Base-by-base conservation (phyloP, 2,329 filamentous ascomycete species). In the Geoglossum cookeanum region DNA sequence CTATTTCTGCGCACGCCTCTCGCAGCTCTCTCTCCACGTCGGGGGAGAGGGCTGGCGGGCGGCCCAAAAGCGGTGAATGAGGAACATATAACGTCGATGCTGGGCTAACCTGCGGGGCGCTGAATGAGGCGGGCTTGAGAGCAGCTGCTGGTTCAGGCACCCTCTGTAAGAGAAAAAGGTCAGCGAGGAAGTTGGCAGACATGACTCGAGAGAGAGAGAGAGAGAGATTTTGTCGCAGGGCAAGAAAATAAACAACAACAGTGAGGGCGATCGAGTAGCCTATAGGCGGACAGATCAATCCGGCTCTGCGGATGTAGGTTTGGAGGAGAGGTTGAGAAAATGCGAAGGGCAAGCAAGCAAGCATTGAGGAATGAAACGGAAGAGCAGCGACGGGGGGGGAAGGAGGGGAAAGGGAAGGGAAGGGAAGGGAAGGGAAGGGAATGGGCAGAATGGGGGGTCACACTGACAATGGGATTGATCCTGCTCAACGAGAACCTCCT, bases 1-100 rank as follows among this genome's bases (percentile, higher is more conserved):
- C 64, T 57, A 76, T 69, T 56, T 68, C 68, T 27, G 69, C 68
- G 63, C 74, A 76, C 57, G 73, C 71, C 49, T 66, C 62, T 59
- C 72, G 71, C 55, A 76, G 64, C 59, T 75, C 71, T 32, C 66
- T 65, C 59, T 75, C 73, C 51, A 70, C 66, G 39, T 68, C 64
- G 29, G 66, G 61, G 15, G 71, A 66, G 57, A 76, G 68, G 29
- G 68, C 67, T 57, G 70, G 71, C 47, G 72, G 71, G 57, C 68
- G 68, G 60, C 72, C 72, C 59, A 66, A 64, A n/a, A 69, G 70
- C 47, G 71, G 68, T 56, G 71, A 69, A 39, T 68, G 64, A 29
- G 68, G 68, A 17, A 35, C 33, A 53, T 53, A 53, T 22, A 53
- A 17, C 8, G 49, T 13, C 32, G 49, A 53, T 33, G 30, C n/a